A percentile compares a stretch with the other conserved stretches of the same genome.
Evolutionary conservation across 495 filamentous ascomycete species (phyloP).

Genomic region (Neurospora hispaniola): DNA sequence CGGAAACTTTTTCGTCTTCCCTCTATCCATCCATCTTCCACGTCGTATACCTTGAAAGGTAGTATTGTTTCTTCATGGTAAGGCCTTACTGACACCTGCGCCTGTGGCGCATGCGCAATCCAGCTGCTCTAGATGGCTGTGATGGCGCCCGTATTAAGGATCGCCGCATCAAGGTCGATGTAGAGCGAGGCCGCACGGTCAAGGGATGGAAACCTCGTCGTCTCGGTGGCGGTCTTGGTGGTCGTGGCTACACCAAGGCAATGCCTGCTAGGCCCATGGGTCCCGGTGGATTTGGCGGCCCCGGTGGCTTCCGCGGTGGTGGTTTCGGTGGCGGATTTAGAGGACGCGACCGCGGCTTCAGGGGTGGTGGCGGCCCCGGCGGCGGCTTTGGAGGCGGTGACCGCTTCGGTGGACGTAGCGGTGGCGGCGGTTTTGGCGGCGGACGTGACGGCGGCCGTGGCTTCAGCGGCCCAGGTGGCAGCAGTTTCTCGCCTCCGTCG

Average conservation of each 20-base stretch:
- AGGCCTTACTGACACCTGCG: conserved; percentile 47
- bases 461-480: conserved; percentile 15
- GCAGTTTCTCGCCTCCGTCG: conserved; percentile 37
- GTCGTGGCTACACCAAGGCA: conserved; percentile 85
- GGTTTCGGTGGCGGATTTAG: conserved; percentile 40
- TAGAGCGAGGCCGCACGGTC: conserved; percentile 90
- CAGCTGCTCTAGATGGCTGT: conserved; percentile 47
- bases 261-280: conserved; percentile 65
- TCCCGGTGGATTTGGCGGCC: conserved; percentile 56
- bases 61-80: conserved; percentile 32
- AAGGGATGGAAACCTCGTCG: conserved; percentile 90
- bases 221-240: conserved; percentile 84
- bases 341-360: conserved; percentile 45
- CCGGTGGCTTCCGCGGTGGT: conserved; percentile 49
- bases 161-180: conserved; percentile 84
- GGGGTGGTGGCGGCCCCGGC: conserved; percentile 43
- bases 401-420: conserved; percentile 46
- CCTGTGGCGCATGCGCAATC: conserved; percentile 39
- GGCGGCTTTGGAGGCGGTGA: conserved; percentile 45
- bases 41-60: conserved; percentile 10
- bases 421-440: conserved; percentile 38
- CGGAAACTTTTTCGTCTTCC: conserved; percentile 10
- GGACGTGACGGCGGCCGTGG: conserved; percentile 38
- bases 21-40: conserved; percentile 9
- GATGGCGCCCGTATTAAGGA: conserved; percentile 92